Conservation (phyloP, 192 early-diverging fungal genomes). For the Backusella sp. region DNA sequence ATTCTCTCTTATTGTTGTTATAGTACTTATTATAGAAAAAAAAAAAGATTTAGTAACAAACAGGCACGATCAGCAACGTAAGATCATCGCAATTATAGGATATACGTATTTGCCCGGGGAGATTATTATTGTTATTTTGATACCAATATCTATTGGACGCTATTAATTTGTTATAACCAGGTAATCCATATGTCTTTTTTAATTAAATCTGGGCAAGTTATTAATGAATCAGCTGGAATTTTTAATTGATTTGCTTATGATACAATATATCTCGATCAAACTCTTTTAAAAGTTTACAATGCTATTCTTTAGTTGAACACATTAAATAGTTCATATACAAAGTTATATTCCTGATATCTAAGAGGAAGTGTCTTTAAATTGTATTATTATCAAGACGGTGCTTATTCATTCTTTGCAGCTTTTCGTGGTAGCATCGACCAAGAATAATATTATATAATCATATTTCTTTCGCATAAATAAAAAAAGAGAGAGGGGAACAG, state of each 20-base stretch:
- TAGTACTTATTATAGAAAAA: not conserved
- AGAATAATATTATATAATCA: not conserved
- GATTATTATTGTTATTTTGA: not conserved
- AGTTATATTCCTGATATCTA: not conserved
- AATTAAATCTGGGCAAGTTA: not conserved
- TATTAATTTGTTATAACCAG: not conserved
- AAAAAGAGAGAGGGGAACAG: not conserved
- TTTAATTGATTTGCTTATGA: not conserved
- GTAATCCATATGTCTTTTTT: not conserved
- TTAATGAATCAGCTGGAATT: not conserved
- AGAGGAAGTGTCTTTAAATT: not conserved
- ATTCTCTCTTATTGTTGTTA: not conserved
- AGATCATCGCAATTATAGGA: not conserved
- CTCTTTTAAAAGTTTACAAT: not conserved
- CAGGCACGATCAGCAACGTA: not conserved
- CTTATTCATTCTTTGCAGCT: not conserved
- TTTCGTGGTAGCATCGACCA: not conserved
- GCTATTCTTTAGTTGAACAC: not conserved
- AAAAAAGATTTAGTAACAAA: not conserved
- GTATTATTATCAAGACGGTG: not conserved
- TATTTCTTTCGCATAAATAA: not conserved
- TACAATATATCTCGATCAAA: not conserved
- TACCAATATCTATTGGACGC: not conserved
- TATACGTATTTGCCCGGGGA: no score
- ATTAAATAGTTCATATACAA: not conserved